These are phyloP conservation scores for Aaosphaeria pasadenensis DNA, from an alignment of 2,329 filamentous ascomycete genomes.

Conservation along the genomic window DNA sequence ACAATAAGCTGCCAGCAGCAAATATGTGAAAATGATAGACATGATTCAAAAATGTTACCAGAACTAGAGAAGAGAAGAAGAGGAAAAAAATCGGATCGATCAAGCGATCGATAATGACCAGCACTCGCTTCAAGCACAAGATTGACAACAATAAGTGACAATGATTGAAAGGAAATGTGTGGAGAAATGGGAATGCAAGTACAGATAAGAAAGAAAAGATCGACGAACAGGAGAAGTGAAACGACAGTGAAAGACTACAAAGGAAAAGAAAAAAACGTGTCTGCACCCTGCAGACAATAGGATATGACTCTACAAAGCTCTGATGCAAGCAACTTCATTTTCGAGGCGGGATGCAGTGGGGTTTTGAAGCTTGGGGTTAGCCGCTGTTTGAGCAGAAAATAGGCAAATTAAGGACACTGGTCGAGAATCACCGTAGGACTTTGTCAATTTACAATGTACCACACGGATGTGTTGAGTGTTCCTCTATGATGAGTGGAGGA, in stretches of 20 bases:
- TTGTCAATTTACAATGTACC: conserved; percentile 19
- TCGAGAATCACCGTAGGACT: conserved; percentile 20
- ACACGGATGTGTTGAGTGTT: conserved; percentile 14
- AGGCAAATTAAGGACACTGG: conserved; percentile 27
- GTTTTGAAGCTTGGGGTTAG: conserved; percentile 39
- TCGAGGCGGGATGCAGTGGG: conserved; percentile 17
- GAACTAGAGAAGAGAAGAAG: conserved; percentile 20
- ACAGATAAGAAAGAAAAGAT: neutral
- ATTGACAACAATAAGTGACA: neutral
- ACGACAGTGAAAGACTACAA: neutral
- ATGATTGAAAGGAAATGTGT: neutral
- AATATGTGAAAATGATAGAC: conserved; percentile 17
- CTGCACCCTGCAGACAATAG: neutral
- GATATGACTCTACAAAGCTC: neutral
- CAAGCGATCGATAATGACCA: conserved; percentile 9
- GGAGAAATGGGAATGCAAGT: neutral
- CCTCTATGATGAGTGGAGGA: conserved; percentile 18
- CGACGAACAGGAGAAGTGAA: neutral
- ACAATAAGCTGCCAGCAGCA: conserved; percentile 39
- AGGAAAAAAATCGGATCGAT: conserved; percentile 16
- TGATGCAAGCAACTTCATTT: conserved; percentile 11
- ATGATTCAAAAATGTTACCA: conserved; percentile 18
- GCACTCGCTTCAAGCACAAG: neutral
- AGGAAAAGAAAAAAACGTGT: neutral
- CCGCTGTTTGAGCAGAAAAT: conserved; percentile 38